Evolutionary conservation across 176 grass and related monocot species (phyloP), one percentile per base, ranked within the genome.

Genomic region (Hyparrhenia diplandra): DNA sequence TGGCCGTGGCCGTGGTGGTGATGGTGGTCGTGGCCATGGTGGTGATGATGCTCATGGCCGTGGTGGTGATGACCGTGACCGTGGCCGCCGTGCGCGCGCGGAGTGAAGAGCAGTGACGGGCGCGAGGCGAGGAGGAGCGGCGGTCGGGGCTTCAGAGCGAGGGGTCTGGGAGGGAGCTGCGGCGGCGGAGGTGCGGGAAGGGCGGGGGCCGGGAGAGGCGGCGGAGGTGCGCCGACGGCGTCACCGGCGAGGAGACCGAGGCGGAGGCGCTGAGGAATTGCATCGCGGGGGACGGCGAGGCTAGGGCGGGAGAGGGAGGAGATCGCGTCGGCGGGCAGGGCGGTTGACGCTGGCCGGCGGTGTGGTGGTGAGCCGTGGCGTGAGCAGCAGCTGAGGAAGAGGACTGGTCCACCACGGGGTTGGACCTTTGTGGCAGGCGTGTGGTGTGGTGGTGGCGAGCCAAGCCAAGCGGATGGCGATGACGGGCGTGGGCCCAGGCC

Each of bases 21-120:
- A 10, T 75, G 52, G 13, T 90, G 81, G 1, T 60, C 1, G 0
- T 89, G 67, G 13, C 30, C 2, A 10, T n/a, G n/a, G n/a, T 79
- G n/a, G 20, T 63, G 1, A 4, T 68, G 46, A 23, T 85, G 21
- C 8, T 40, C 37, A 40, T 40, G 37, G 37, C 37, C 37, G 7
- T 55, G 20, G 52, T 23, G 43, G 29, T 84, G 49, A n/a, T 72
- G 82, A 14, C 3, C 1, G 64, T 80, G 77, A 1, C 13, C 30
- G 64, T 87, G 80, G 64, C 62, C 80, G 63, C 80, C 85, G 68
- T 94, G 91, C 39, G 82, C 87, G 20, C 80, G 80, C 0, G 74
- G 88, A 32, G 20, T 57, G 84, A 79, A 29, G 74, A 63, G 64
- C 7, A 39, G 55, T 16, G 76, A 43, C 68, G 16, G 80, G n/a